Base-by-base conservation (phyloP, 768 basidiomycete genomes). In the Pulveroboletus sp. region DNA sequence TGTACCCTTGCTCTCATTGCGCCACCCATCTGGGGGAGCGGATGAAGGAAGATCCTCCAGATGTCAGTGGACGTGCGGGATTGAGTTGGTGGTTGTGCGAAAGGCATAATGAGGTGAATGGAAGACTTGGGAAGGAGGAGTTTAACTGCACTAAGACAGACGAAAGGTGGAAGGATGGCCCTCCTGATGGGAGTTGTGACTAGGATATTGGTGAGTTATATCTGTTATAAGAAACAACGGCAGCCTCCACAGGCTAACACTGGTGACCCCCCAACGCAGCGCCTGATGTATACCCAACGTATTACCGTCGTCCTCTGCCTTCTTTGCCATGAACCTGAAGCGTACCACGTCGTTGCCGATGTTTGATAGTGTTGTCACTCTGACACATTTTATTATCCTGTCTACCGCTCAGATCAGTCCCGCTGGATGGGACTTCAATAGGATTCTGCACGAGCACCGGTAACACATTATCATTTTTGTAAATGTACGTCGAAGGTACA, bases 131-230 rank as follows among this genome's bases (percentile, higher is more conserved):
- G 35, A 97, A 97, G 77, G 74, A 75, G 49, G 65, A 37, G 45
- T 97, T 97, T 68, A 83, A 92, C 65, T 98, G 95, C 65, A 62
- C 69, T 29, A 90, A 80, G 64, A 81, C 87, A 39, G 86, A 89
- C 56, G 86, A 91, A 73, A 74, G 94, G 60, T 98, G 95, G 95
- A 89, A 78, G 72, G 90, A 94, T 66, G 95, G 94, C 1, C 89
- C 90, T 20, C 58, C 66, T 5, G 91, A 97, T 67, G 93, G 92
- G 16, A 82, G 86, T 38, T 98, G 94, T 64, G 92, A 94, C 75
- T 94, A 67, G 53, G 37, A 10, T 25, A 14, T n/a, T 19, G 25
- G 60, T 64, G 27, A 11, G 27, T 29, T 29, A 9, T 11, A 29
- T 29, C 4, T 29, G 12, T n/a, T n/a, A n/a, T n/a, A n/a, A n/a